Base-by-base conservation (phyloP, 2,329 filamentous ascomycete genomes). In the Aurifilum marmelostoma region DNA sequence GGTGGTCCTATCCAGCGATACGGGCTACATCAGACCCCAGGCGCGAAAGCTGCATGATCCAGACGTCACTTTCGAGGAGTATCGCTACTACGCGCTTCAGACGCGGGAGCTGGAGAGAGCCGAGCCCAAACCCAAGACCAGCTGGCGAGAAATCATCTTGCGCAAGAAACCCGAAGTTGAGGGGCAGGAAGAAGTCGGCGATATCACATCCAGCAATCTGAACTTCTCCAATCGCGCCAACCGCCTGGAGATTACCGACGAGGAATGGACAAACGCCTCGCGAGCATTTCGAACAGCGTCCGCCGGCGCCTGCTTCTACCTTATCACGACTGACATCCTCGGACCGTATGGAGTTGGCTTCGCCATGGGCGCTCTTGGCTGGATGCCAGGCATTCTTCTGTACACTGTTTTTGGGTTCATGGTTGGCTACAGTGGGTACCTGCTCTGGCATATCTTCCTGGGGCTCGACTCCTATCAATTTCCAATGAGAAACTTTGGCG, bases 261-360 rank as follows among this genome's bases (percentile, higher is more conserved):
- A 80, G 11, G 83, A 85, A 71, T 85, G 83, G 83, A 76, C 75
- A 21, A 81, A 81, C 67, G 83, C 83, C 5, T 80, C 79, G 29
- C 80, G 83, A 21, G 80, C 81, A 1, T 71, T 83, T 63, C 77
- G 83, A 5, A 85, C 83, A 0, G 83, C 83, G 0, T 79, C 79
- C 1, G 79, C 80, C 75, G 81, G 82, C 14, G 79, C 81, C 27
- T 76, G 80, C 52, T 85, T 85, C 71, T 84, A 83, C 64, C 76
- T 84, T 60, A 84, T 84, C 73, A 83, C 82, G 3, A 84, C 82
- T 0, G 82, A 84, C 70, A 80, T 84, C 60, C 74, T 84, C 9
- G 82, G 82, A 0, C 81, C 81, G 1, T 83, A 78, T 68, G 79
- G 79, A 24, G 77, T 81, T 21, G 78, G 78, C 2, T 78, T 71